Conservation (phyloP, 148 eudicot species). For the Bassia scoparia region DNA sequence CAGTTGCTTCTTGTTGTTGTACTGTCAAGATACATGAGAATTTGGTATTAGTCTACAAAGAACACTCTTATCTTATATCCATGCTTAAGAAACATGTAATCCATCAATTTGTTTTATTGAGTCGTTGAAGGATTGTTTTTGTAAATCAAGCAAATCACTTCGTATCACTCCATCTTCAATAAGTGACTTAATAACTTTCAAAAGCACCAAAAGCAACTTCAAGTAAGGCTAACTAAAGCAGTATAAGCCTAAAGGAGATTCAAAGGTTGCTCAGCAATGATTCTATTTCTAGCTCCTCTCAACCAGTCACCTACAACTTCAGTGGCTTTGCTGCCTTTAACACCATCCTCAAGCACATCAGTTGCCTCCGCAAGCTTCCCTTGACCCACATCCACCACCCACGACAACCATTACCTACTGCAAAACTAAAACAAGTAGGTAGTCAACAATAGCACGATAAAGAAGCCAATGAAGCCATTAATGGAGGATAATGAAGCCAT, state of each 20-base stretch:
- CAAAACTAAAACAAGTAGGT: too few relatives aligned
- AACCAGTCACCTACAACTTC: slow-evolving; percentile 70
- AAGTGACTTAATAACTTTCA: not conserved
- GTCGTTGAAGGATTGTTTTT: not conserved
- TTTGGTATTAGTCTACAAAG: not conserved
- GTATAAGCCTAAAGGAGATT: slow-evolving; percentile 67
- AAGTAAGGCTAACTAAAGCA: slow-evolving; percentile 60
- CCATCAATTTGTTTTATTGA: slow-evolving; percentile 19
- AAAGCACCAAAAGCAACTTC: slow-evolving; percentile 12
- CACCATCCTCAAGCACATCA: slow-evolving; percentile 77
- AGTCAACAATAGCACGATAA: too few relatives aligned
- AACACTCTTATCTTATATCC: not conserved
- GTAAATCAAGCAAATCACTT: not conserved
- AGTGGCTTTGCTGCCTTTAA: slow-evolving; percentile 69
- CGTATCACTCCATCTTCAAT: not conserved
- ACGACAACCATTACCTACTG: too few relatives aligned
- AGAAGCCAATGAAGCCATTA: too few relatives aligned
- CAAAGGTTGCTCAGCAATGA: slow-evolving; percentile 83
- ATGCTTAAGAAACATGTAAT: slow-evolving; percentile 7
- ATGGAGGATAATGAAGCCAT: too few relatives aligned
- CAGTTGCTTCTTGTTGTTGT: not conserved
- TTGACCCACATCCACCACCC: too few relatives aligned
- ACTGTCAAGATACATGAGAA: slow-evolving; percentile 3
- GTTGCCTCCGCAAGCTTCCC: slow-evolving; percentile 92
- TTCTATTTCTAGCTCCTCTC: slow-evolving; percentile 60